Percentiles rank a stretch among this genome's conserved stretches.
These are phyloP conservation scores for Cardamine occulta DNA, from an alignment of 345 rosid species.

Conservation along the genomic window DNA sequence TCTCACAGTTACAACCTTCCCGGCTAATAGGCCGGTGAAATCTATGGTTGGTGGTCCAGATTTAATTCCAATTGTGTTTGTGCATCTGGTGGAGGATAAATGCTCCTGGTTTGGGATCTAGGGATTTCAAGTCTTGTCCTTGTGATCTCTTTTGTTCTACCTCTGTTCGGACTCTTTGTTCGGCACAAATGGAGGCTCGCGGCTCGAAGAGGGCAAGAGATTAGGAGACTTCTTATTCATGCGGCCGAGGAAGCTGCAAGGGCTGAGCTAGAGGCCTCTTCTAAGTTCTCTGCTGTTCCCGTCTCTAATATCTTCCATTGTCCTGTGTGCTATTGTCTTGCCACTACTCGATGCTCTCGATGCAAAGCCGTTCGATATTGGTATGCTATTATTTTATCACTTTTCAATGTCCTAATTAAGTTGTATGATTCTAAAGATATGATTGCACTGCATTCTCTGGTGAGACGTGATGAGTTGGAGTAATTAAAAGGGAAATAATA, in stretches of 20 bases:
- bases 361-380: conserved; percentile 94
- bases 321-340: conserved; percentile 73
- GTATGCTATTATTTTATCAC: conserved; percentile 46
- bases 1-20: conserved; percentile 12
- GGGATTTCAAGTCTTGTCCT: conserved; percentile 82
- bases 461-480: neutral
- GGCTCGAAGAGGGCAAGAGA: conserved; percentile 67
- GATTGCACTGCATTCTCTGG: neutral
- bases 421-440: conserved; percentile 22
- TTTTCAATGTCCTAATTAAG: neutral
- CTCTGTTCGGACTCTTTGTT: conserved; percentile 51
- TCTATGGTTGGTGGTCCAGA: conserved; percentile 58
- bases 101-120: conserved; percentile 83
- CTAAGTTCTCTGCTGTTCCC: conserved; percentile 47
- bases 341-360: conserved; percentile 80
- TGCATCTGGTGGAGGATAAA: conserved; percentile 65
- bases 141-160: conserved; percentile 54
- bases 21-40: conserved; percentile 30
- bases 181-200: conserved; percentile 75
- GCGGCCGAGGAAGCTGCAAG: conserved; percentile 86
- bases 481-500: conserved; percentile 5
- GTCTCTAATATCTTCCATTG: conserved; percentile 56
- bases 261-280: conserved; percentile 80
- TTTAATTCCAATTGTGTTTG: conserved; percentile 49
- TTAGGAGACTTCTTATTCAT: conserved; percentile 70